Conservation (phyloP, 1,284 basidiomycete species). For the Exsudoporus floridanus region DNA sequence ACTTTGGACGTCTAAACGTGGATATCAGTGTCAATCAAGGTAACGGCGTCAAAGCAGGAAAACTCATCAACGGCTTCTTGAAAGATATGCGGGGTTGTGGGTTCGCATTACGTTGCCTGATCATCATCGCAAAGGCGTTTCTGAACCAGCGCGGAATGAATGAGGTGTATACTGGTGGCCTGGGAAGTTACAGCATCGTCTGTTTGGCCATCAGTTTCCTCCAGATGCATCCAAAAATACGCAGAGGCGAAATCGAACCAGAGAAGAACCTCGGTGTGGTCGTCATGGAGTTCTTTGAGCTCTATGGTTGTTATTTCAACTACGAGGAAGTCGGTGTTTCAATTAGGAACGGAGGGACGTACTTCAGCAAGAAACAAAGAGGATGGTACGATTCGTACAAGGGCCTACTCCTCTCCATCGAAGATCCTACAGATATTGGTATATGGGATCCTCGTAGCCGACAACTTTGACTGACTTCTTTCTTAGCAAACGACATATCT, state of each 20-base stretch:
- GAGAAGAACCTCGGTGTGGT: slow-evolving; percentile 88
- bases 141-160: slow-evolving; percentile 91
- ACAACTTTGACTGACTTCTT: slow-evolving; percentile 5
- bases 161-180: slow-evolving; percentile 93
- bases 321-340: slow-evolving; percentile 91
- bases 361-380: slow-evolving; percentile 76
- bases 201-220: slow-evolving; percentile 92
- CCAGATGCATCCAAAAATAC: slow-evolving; percentile 95
- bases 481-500: slow-evolving; percentile 88
- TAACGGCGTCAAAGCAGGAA: slow-evolving; percentile 81
- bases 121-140: slow-evolving; percentile 89
- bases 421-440: slow-evolving; percentile 93
- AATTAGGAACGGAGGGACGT: slow-evolving; percentile 78
- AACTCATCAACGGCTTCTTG: slow-evolving; percentile 82
- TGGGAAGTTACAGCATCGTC: slow-evolving; percentile 94
- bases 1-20: slow-evolving; percentile 75
- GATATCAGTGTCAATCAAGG: slow-evolving; percentile 90
- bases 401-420: slow-evolving; percentile 75
- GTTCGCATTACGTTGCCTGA: slow-evolving; percentile 72
- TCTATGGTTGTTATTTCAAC: slow-evolving; percentile 93
- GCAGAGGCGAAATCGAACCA: slow-evolving; percentile 84
- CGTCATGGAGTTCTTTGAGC: slow-evolving; percentile 94
- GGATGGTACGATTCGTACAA: slow-evolving; percentile 75
- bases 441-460: slow-evolving; percentile 37
- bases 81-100: slow-evolving; percentile 57